Base-by-base conservation (phyloP, 2,329 filamentous ascomycete genomes). In the Thelonectria rubi region DNA sequence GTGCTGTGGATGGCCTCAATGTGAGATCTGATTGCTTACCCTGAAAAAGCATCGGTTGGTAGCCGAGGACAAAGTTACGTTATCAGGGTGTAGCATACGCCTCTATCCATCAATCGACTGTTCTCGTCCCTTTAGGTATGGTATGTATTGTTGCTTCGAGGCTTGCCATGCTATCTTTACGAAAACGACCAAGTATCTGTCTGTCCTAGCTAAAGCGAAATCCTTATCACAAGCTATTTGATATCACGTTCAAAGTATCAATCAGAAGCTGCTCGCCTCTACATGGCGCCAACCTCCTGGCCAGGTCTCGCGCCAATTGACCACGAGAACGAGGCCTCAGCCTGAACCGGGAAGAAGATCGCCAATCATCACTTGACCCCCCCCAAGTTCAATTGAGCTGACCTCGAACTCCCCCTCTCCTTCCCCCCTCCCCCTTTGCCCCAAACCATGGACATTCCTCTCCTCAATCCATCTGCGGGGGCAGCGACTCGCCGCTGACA, bases 1-100 rank as follows among this genome's bases (percentile, higher is more conserved):
- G 40, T 46, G 30, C 11, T 54, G 32, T 55, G 52, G 45, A 50
- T 50, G 58, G 58, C 58, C 58, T 60, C 58, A 58, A 49, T 49
- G 40, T 48, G 42, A 30, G 18, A 45, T 49, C 43, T 37, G 45
- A 37, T 20, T 45, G 39, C 45, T 49, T 57, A 57, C 54, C 54
- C 46, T 57, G 26, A 21, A 57, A 20, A 34, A 18, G n/a, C 20
- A 11, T 11, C 26, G 50, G 39, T 43, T 39, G 24, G 18, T 30
- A 26, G 50, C 50, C 39, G 30, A 53, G 40, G 24, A n/a, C 30
- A 52, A 30, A 30, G 5, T 30, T 37, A 37, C 12, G 34, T 37
- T 37, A 37, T 37, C 15, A 7, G 11, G 3, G 34, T 11, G 34
- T 37, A 37, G 11, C 34, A 37, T 37, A 37, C 3, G 34, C 26